phyloP scores from a whole-genome alignment of 768 basidiomycete species.

The Epithele typhae region DNA sequence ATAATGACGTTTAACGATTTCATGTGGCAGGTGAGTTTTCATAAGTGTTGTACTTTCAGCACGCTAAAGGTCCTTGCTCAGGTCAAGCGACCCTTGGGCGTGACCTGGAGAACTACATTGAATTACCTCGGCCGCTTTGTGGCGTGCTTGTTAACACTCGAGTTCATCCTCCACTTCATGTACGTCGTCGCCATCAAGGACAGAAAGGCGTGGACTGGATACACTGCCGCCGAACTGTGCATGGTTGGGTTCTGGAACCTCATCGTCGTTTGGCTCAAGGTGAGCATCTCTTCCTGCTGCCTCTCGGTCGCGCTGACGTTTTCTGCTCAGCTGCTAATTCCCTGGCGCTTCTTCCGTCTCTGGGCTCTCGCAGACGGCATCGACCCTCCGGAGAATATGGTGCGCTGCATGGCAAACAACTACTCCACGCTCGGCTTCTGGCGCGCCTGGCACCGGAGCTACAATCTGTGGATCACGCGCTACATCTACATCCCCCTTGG shows the following conservation, averaged over 20 bases:
- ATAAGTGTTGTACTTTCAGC: too few species aligned
- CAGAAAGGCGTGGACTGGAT: conserved; percentile 72
- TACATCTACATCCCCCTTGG: conserved; percentile 96
- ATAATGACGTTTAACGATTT: conserved; percentile 97
- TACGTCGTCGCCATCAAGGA: conserved; percentile 97
- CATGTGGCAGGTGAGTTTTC: conserved; percentile 73
- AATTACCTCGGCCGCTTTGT: conserved; percentile 71
- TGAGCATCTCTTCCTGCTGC: conserved; percentile 31
- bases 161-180: conserved; percentile 89
- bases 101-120: conserved; percentile 36
- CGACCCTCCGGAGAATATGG: conserved; percentile 97
- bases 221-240: conserved; percentile 73
- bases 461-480: conserved; percentile 91
- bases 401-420: conserved; percentile 97
- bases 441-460: conserved; percentile 95
- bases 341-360: conserved; percentile 95
- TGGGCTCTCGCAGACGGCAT: conserved; percentile 89
- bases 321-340: conserved; percentile 88
- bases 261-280: conserved; percentile 95
- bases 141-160: conserved; percentile 76
- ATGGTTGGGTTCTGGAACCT: conserved; percentile 98
- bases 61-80: too few species aligned
- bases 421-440: conserved; percentile 93
- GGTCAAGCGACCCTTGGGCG: conserved; percentile 55
- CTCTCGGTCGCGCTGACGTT: too few species aligned